Conservation (phyloP, 331 rosid species). For the Phaseolus coccineus region DNA sequence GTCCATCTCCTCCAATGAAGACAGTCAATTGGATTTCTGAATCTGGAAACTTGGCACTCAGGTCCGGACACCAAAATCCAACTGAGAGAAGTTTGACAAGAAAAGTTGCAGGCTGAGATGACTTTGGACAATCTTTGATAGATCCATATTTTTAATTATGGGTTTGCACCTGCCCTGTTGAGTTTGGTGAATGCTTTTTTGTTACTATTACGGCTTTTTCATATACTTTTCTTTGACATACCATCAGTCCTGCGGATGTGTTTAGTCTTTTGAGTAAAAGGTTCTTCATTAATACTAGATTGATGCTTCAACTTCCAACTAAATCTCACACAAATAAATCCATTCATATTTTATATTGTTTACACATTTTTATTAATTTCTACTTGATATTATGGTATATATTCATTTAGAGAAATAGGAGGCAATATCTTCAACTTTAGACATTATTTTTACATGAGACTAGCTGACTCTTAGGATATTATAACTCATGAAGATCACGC, state of each 20-base stretch:
- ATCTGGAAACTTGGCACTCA: slow-evolving; percentile 63
- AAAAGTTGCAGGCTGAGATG: slow-evolving; percentile 73
- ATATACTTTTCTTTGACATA: neutral
- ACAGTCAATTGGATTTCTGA: slow-evolving; percentile 79
- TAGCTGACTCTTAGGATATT: no score
- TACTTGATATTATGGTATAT: no score
- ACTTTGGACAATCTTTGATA: slow-evolving; percentile 4
- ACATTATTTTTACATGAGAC: no score
- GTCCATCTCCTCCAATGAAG: slow-evolving; percentile 69
- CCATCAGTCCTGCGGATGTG: slow-evolving; percentile 13
- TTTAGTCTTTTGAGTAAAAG: no score
- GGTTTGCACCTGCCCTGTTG: slow-evolving; percentile 19
- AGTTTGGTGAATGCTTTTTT: slow-evolving; percentile 14
- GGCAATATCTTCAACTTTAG: no score
- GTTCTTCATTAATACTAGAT: no score
- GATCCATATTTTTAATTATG: slow-evolving; percentile 9
- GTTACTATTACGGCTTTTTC: neutral
- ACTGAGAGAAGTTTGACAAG: slow-evolving; percentile 64
- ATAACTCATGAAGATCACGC: no score
- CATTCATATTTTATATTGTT: no score
- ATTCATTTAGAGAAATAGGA: no score
- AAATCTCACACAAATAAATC: no score
- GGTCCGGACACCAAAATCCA: slow-evolving; percentile 64
- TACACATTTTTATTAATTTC: no score
- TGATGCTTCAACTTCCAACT: no score